Evolutionary conservation across 2,329 filamentous ascomycete genomes (phyloP), one percentile per base, ranked within the genome.

Genomic region (Metarhizium robertsii): DNA sequence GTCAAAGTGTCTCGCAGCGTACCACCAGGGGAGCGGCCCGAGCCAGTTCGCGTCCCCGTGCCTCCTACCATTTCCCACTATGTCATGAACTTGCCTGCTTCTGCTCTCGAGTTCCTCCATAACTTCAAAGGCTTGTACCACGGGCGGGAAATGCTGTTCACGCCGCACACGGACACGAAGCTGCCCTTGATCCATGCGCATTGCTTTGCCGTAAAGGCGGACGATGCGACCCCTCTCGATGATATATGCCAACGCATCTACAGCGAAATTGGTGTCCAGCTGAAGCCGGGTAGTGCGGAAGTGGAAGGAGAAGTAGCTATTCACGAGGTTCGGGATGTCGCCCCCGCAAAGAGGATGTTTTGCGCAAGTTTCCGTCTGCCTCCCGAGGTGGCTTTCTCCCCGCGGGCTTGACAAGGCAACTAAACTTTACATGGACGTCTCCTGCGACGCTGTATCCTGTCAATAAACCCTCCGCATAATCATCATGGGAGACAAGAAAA

Each of bases 61-160:
- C 92, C 92, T 2, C 79, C 79, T 2, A 85, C 86, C 42, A 89
- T 97, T 67, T 80, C 85, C n/a, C 94, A 97, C 74, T 99, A 92
- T 69, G 88, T 97, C 61, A 96, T 99, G 90, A 99, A 99, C 72
- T 85, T 99, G 16, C 94, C 94, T 0, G 94, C 92, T 1, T 88
- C 85, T 1, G 92, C 94, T 1, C 86, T 94, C 58, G 85, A 88
- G 57, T 99, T 99, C 68, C 78, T 96, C 25, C 75, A 77, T 55
- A 71, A 72, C 63, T 74, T 65, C 62, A 81, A 84, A 20, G 92
- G 94, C 4, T 71, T 96, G 16, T 97, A 96, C 67, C 73, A 80
- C n/a, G 84, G 84, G 3, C 78, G 83, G 29, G 84, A 91, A 67
- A 59, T 70, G 2, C 75, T 90, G 1, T 92, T 92, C 62, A 66